These are phyloP conservation scores for Serendipita sp. DNA, from an alignment of 768 basidiomycete genomes.

Conservation along the genomic window DNA sequence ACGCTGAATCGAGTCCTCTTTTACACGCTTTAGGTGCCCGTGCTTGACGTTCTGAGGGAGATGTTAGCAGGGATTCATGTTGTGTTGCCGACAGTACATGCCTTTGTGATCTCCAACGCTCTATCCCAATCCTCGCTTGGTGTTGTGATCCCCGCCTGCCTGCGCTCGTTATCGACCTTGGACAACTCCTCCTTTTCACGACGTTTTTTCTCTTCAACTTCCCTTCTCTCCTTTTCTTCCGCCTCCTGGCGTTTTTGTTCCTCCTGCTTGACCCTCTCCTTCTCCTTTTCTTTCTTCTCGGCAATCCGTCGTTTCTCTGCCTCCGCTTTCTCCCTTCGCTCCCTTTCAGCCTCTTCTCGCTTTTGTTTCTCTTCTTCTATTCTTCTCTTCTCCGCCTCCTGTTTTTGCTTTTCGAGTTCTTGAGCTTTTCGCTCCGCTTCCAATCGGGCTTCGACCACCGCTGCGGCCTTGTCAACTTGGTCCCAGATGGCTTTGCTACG, in stretches of 20 bases:
- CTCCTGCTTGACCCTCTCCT: constrained; percentile 12
- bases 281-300: constrained; percentile 12
- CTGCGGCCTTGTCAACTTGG: constrained; percentile 24
- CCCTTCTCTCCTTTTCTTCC: constrained; percentile 9
- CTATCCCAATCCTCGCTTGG: constrained; percentile 50
- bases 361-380: constrained; percentile 28
- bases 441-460: constrained; percentile 20
- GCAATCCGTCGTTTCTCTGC: constrained; percentile 12
- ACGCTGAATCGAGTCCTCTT: constrained; percentile 37
- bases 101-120: constrained; percentile 40
- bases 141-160: constrained; percentile 34
- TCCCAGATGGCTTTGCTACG: constrained; percentile 52
- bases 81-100: constrained; percentile 18
- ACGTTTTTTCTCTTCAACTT: constrained; percentile 21
- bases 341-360: constrained; percentile 24
- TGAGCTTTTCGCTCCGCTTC: constrained; percentile 40
- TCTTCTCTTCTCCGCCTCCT: constrained; percentile 29
- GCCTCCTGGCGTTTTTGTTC: background rate
- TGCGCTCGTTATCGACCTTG: constrained; percentile 9
- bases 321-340: constrained; percentile 21
- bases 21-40: constrained; percentile 48
- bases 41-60: constrained; percentile 42
- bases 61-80: constrained; percentile 11
- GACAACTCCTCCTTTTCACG: constrained; percentile 23
- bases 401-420: constrained; percentile 28